Base-by-base conservation (phyloP, 75 land plant species). In the Picea glauca region DNA sequence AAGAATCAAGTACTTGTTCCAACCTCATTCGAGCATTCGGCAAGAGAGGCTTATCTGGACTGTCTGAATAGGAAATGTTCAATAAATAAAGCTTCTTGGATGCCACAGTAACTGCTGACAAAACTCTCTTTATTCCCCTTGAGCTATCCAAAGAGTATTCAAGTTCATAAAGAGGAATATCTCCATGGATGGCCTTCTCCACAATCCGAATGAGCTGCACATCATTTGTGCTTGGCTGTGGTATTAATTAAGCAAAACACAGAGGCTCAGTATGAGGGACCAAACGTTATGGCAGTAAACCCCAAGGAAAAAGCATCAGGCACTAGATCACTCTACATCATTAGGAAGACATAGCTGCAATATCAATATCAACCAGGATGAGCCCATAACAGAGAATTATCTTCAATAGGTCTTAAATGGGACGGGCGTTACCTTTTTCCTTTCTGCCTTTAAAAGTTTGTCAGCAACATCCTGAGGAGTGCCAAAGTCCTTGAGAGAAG, bases 391-490 rank as follows among this genome's bases (percentile, higher is more conserved):
- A 40, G 33, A 5, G 11, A 70, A 21, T 38, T 7, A 43, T 40
- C n/a, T 43, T 43, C 2, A 4, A 70, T 70, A 14, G 3, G 43
- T 40, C 46, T 70, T 20, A 40, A 18, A 70, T 35, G 21, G 77
- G 20, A 31, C 32, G 30, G 68, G 43, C 1, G 4, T 3, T 31
- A 96, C 99, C 98, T 97, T 97, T 26, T 89, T 84, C 78, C 80
- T 88, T 79, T 97, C 99, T 35, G 99, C 95, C 80, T 91, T 90
- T 31, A 97, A 83, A 74, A 97, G 89, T 83, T 97, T 97, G 32
- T 91, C 87, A n/a, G 96, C 95, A 12, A 97, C 99, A 80, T 87
- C 88, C 58, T 91, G 80, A 59, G 91, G 91, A 68, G 75, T 86
- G 4, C 99, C 99, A 81, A 94, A 97, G 4, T 94, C 94, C 38